Base-by-base conservation (phyloP, 1,284 basidiomycete genomes). In the Microbotryum violaceum region DNA sequence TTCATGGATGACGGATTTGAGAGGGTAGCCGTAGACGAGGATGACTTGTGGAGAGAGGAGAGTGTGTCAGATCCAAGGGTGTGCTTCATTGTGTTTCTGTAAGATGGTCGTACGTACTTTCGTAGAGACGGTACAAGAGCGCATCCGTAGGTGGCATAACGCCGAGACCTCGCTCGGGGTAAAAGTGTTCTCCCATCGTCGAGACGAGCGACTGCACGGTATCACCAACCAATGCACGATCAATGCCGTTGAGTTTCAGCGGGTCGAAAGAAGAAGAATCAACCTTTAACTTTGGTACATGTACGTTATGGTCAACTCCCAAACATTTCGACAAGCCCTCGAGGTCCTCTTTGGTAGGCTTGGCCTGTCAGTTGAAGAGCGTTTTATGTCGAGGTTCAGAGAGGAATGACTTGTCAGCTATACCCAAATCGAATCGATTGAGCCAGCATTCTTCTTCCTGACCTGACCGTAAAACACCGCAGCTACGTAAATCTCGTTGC, bases 401-500 rank as follows among this genome's bases (percentile, higher is more conserved):
- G 21, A 31, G 52, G 4, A 42, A 18, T 20, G 7, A 29, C 37
- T 18, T 42, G 48, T 29, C 37, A 42, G 16, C 16, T 42, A 2
- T 4, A 12, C 14, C 37, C 16, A 18, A 18, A 16, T 1, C 23
- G 23, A n/a, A 23, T 14, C 2, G 1, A 3, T 12, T 23, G 48
- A 23, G 20, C 16, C 14, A n/a, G 21, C 1, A 8, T 4, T 14
- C 20, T 20, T 12, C n/a, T 16, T 14, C 21, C 62, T 55, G 16
- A 44, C 55, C 49, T 91, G 88, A 9, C 87, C 89, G 70, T 89
- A 91, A 76, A 92, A 89, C 48, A 87, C 81, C 1, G 89, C 83
- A 2, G 89, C 89, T n/a, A 89, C 82, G 88, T 88, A 93, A 46
- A 91, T 82, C 74, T 93, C 89, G 70, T 89, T 86, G 70, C 82